phyloP scores from a whole-genome alignment of 352 stramenopile genomes.

The Globisporangium nunn region DNA sequence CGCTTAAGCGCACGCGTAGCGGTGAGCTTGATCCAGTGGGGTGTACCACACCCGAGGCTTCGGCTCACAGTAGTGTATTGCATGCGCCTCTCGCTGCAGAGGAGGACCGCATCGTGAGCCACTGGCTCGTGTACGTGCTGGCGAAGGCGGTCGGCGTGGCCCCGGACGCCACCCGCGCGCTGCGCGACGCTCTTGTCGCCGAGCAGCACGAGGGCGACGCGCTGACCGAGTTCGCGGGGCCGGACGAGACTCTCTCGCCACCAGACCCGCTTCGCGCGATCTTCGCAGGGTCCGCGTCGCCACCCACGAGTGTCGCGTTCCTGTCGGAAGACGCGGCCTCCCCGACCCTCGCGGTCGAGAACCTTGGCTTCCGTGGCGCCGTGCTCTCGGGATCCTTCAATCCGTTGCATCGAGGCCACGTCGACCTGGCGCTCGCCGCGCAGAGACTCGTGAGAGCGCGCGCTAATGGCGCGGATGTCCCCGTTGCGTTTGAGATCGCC shows the following conservation, averaged over 20 bases:
- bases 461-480: slow-evolving; percentile 20
- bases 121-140: slow-evolving; percentile 64
- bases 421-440: slow-evolving; percentile 42
- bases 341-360: slow-evolving; percentile 14
- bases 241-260: background rate
- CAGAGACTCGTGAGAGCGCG: slow-evolving; percentile 30
- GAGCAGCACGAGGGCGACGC: slow-evolving; percentile 24
- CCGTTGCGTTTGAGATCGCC: slow-evolving; percentile 69
- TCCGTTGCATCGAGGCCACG: slow-evolving; percentile 67
- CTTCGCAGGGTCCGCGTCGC: slow-evolving; percentile 12
- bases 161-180: slow-evolving; percentile 14
- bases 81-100: slow-evolving; percentile 15
- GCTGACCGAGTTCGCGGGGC: slow-evolving; percentile 15
- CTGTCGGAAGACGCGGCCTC: slow-evolving; percentile 17
- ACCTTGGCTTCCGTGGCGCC: slow-evolving; percentile 49
- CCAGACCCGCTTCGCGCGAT: slow-evolving; percentile 23
- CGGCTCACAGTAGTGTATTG: background rate
- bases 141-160: slow-evolving; percentile 36
- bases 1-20: slow-evolving; percentile 29
- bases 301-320: slow-evolving; percentile 41
- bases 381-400: slow-evolving; percentile 82
- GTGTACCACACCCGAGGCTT: no score
- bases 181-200: slow-evolving; percentile 24
- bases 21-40: slow-evolving; percentile 1
- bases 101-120: slow-evolving; percentile 63